phyloP scores from a whole-genome alignment of 495 filamentous ascomycete species.

The Ramalina peruviana region DNA sequence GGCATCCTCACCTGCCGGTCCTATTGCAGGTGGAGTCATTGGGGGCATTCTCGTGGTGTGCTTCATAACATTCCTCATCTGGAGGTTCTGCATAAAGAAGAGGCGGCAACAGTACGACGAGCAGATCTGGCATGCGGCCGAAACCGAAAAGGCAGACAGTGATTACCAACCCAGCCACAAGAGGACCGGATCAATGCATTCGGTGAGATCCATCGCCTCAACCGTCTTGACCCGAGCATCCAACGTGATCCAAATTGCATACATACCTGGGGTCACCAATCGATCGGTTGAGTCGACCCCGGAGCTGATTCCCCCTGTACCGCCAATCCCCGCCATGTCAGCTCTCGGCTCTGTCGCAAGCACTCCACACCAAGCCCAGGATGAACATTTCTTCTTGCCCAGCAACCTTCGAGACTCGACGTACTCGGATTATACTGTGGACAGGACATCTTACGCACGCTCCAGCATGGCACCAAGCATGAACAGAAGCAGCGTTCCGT shows the following conservation, averaged over 20 bases:
- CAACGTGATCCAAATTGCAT: slow-evolving; percentile 98
- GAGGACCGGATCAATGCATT: slow-evolving; percentile 67
- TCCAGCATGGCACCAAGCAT: slow-evolving; percentile 44
- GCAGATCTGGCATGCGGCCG: slow-evolving; percentile 40
- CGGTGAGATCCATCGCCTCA: slow-evolving; percentile 80
- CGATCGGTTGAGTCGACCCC: slow-evolving; percentile 71
- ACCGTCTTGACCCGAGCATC: slow-evolving; percentile 91
- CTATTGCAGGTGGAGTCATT: slow-evolving; percentile 75
- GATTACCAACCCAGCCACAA: slow-evolving; percentile 47
- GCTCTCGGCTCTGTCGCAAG: slow-evolving; percentile 31
- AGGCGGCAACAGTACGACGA: slow-evolving; percentile 41
- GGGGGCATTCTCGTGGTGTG: slow-evolving; percentile 59
- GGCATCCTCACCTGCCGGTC: slow-evolving; percentile 42
- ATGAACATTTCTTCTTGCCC: slow-evolving; percentile 89
- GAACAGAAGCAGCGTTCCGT: slow-evolving; percentile 69
- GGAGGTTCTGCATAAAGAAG: slow-evolving; percentile 75
- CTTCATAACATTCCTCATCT: slow-evolving; percentile 63
- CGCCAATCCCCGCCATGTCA: slow-evolving; percentile 66
- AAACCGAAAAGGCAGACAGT: slow-evolving; percentile 35
- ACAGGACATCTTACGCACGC: slow-evolving; percentile 48
- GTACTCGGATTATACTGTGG: slow-evolving; percentile 54
- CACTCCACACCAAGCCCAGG: slow-evolving; percentile 44
- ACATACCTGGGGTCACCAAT: slow-evolving; percentile 95
- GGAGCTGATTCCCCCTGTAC: slow-evolving; percentile 74
- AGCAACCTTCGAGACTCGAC: slow-evolving; percentile 84